Base-by-base conservation (phyloP, 1,139 yeast genomes). In the Hansenula sp. region DNA sequence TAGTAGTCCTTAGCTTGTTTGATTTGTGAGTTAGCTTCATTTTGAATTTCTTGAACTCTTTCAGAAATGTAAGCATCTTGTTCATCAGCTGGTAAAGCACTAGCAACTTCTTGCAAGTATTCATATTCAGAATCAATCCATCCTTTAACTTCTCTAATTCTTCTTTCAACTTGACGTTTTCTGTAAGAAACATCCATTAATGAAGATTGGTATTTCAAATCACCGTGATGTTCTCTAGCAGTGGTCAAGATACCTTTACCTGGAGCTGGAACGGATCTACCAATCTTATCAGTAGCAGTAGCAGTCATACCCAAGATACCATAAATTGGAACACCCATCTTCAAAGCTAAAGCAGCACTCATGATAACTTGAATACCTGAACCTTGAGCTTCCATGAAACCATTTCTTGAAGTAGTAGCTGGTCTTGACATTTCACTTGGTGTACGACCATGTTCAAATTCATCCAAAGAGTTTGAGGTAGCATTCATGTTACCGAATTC, bases 381-480 rank as follows among this genome's bases (percentile, higher is more conserved):
- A 75, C 99, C 99, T 71, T 92, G 99, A 34, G 98, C 84, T 75
- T 92, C 99, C 98, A 92, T 92, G 75, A 92, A 92, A 55, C 99
- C 99, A 56, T 83, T 75, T 77, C 99, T 87, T 41, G 96, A 74
- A 34, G 97, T 85, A 42, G 99, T 89, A 44, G 97, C 77, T 47
- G 99, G 99, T 71, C 99, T 85, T 31, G 97, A 92, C 98, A 92
- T 92, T 68, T 92, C 98, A 51, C 82, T 75, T 53, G 99, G 97
- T 44, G 97, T 88, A 74, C 99, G 88, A 51, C 99, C 99, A 55
- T 88, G 92, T 44, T 79, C 96, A 55, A 84, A 75, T 69, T 92
- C 99, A 46, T 81, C 85, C 44, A 76, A 62, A 29, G 97, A 74
- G 68, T 90, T 88, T 34, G 96, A 85, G 38, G 99, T 92, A 44